Conservation (phyloP, 805 yeast species). For the Naumovozyma baii region DNA sequence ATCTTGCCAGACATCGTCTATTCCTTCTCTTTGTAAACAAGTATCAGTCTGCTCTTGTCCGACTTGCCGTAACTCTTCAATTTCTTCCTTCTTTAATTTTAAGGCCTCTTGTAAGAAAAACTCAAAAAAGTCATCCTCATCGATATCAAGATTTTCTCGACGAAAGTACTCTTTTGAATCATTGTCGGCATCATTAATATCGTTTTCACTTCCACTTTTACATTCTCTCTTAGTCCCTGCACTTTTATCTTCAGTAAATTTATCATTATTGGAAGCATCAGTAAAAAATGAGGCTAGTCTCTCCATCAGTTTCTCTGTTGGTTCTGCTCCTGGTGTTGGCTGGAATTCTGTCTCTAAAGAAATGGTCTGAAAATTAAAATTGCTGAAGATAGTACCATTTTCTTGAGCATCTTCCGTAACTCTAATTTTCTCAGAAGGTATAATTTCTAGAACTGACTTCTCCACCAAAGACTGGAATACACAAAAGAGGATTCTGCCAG, state of each 20-base stretch:
- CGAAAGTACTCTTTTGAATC: constrained; percentile 26
- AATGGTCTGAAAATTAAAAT: not conserved
- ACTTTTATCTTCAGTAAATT: not conserved
- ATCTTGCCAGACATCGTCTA: constrained; percentile 5
- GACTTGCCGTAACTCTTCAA: constrained; percentile 32
- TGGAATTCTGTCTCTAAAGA: not conserved
- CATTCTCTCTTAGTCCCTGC: not conserved
- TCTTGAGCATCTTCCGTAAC: not conserved
- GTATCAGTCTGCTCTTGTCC: constrained; percentile 14
- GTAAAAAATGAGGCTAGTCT: constrained; percentile 6
- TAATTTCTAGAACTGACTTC: not conserved
- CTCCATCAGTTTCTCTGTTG: constrained; percentile 9
- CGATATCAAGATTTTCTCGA: constrained; percentile 36
- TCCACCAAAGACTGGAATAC: not conserved
- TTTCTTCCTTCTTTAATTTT: constrained; percentile 37
- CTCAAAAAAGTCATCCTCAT: constrained; percentile 65
- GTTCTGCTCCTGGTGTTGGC: constrained; percentile 3
- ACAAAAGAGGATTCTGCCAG: constrained; percentile 7
- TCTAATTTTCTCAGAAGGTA: not conserved
- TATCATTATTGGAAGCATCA: constrained; percentile 1
- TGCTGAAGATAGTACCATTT: not conserved
- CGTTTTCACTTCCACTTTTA: constrained; percentile 22
- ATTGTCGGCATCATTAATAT: constrained; percentile 18
- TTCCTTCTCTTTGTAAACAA: constrained; percentile 9
- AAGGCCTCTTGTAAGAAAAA: constrained; percentile 48